Evolutionary conservation across 176 grass and related monocot species (phyloP), one percentile per base, ranked within the genome.

Genomic region (Ensete ventricosum): DNA sequence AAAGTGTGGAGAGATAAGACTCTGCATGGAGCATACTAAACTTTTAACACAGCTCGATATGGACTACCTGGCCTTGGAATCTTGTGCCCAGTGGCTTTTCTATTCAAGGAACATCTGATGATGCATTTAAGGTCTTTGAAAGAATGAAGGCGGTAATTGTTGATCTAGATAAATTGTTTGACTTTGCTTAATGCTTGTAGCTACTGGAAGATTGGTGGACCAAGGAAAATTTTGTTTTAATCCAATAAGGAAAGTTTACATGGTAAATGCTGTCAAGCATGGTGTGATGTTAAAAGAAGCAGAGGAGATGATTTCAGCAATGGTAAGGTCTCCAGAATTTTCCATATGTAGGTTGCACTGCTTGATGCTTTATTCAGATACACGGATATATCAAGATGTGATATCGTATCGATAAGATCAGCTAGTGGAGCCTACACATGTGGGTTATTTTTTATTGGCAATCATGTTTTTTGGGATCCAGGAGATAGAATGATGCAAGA

Each of bases 131-230:
- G 17, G 29, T 69, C 16, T 70, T 70, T 70, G 67, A 48, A 50
- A 70, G 67, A 43, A 70, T 70, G 67, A 70, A 70, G 67, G 27
- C 24, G 50, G 27, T 10, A 9, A 51, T 9, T 70, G 67, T 70
- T 9, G 29, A 9, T 70, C 67, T 43, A 49, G 67, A 70, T 51
- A 70, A 70, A 70, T 26, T 70, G n/a, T 70, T 17, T 70, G 17
- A 49, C 67, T 17, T 70, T 70, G 67, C 67, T 70, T 51, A 70
- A 70, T 70, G 67, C 67, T 49, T 70, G 67, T 70, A 70, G 67
- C 67, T 43, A 70, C 5, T 70, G 43, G 67, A 21, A 70, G 34
- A 51, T 51, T 70, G 27, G 67, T 70, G 67, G 17, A 70, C 16
- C 26, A 51, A 43, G 67, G 43, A 43, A 70, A 17, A 70, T 70